Evolutionary conservation across 768 basidiomycete genomes (phyloP).

Genomic region (Heimioporus sp.): DNA sequence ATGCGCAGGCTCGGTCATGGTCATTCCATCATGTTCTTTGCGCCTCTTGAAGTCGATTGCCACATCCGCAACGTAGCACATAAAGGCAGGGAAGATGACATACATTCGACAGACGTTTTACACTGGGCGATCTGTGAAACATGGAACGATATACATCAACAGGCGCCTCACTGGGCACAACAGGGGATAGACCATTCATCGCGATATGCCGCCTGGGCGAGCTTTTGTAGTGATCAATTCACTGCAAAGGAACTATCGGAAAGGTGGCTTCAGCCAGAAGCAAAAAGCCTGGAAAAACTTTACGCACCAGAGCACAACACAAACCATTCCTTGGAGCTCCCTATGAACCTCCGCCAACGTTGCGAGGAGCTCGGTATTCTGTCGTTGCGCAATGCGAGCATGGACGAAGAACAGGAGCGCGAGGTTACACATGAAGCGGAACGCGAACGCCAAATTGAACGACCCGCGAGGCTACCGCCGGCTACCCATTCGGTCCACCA

Average conservation of each 20-base stretch:
- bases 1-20: conserved; percentile 49
- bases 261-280: conserved; percentile 42
- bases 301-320: conserved; percentile 17
- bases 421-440: conserved; percentile 43
- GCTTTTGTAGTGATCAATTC: conserved; percentile 7
- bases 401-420: conserved; percentile 47
- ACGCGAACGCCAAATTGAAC: conserved; percentile 31
- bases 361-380: conserved; percentile 27
- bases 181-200: conserved; percentile 39
- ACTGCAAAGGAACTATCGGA: conserved; percentile 5
- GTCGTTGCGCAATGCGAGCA: conserved; percentile 12
- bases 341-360: conserved; percentile 22
- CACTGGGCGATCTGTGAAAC: conserved; percentile 46
- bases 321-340: neutral
- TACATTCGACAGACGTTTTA: conserved; percentile 35
- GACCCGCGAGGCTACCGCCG: neutral
- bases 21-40: conserved; percentile 49
- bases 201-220: conserved; percentile 24
- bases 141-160: conserved; percentile 38
- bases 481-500: neutral
- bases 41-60: conserved; percentile 42
- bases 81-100: neutral
- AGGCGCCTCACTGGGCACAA: conserved; percentile 41
- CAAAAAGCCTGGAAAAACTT: conserved; percentile 36
- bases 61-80: conserved; percentile 31